Evolutionary conservation across 2,329 filamentous ascomycete genomes (phyloP), one percentile per base, ranked within the genome.

Genomic region (Lithohypha guttulata): DNA sequence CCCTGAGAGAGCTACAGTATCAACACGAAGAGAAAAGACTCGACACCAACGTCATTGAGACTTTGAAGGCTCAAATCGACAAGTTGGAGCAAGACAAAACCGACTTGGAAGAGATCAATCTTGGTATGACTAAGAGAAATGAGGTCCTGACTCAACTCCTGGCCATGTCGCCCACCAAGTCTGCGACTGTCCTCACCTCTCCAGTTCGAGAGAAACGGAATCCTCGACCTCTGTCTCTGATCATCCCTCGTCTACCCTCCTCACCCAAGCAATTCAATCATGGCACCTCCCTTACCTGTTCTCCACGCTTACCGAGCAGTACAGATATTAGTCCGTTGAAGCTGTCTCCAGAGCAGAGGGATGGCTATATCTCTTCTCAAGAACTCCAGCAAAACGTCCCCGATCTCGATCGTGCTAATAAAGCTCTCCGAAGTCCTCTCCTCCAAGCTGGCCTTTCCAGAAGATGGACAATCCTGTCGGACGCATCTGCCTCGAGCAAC

Each of bases 71-170:
- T 10, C 44, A 36, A n/a, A 53, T 53, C 13, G 56, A 57, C 28
- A 55, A 51, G 36, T 39, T 59, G 25, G 55, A 57, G 38, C 52
- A 53, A 32, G 51, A 55, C 18, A 55, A 57, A 28, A 39, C 48
- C 8, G 42, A 41, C 32, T 45, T 59, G 14, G 55, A 55, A 33
- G 50, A 51, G 14, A 57, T 55, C 4, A 60, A 60, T 41, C 49
- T 51, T 11, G 52, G 50, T 27, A 49, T 60, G 37, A 57, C 54
- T 33, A 53, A 52, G 34, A 49, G 58, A 26, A 55, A 59, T 19
- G 57, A 60, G 45, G 57, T 59, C 11, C 47, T 60, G 44, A 58
- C 58, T 3, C 53, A 55, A 20, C 47, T 60, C 9, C 54, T 60
- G 15, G 58, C 55, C n/a, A 51, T 59, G 33, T 59, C 58, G 3